Evolutionary conservation across 169 alveolate species (phyloP).

Genomic region (Babesia bovis): DNA sequence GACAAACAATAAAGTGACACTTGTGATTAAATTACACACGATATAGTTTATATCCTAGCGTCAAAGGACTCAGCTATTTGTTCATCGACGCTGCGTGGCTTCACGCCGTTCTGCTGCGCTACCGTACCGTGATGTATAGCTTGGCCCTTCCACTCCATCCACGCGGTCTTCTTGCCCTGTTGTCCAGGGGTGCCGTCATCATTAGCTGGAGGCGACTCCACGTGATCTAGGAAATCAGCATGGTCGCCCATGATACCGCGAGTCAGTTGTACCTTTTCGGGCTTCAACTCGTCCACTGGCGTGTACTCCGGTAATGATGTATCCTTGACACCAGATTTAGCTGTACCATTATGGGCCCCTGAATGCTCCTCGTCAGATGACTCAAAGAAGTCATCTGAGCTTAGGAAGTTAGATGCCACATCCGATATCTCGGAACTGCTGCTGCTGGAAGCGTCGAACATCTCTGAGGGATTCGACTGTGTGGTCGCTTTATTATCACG

Average conservation of each 20-base stretch:
- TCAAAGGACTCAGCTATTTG: constrained; percentile 88
- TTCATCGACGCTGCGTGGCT: constrained; percentile 84
- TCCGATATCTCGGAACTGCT: constrained; percentile 73
- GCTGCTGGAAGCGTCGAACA: constrained; percentile 61
- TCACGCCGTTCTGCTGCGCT: constrained; percentile 85
- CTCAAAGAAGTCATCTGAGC: constrained; percentile 69
- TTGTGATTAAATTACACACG: neutral
- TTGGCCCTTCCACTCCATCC: constrained; percentile 92
- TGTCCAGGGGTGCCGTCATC: constrained; percentile 24
- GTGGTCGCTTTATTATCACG: neutral
- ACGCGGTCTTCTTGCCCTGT: constrained; percentile 81
- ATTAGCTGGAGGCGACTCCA: constrained; percentile 68
- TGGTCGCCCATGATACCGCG: constrained; percentile 84
- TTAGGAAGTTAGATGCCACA: constrained; percentile 69
- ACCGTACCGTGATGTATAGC: constrained; percentile 87
- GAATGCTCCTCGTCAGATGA: constrained; percentile 61
- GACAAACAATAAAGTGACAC: neutral
- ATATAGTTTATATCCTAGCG: constrained; percentile 79
- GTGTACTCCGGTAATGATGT: constrained; percentile 77
- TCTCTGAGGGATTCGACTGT: constrained; percentile 55
- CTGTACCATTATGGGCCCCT: constrained; percentile 16
- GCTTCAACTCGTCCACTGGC: constrained; percentile 78
- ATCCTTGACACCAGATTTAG: neutral
- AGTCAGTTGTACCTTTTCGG: constrained; percentile 71
- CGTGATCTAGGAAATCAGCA: constrained; percentile 80